phyloP scores from a whole-genome alignment of 2,329 filamentous ascomycete species.

The Myriosclerotinia scirpicola region DNA sequence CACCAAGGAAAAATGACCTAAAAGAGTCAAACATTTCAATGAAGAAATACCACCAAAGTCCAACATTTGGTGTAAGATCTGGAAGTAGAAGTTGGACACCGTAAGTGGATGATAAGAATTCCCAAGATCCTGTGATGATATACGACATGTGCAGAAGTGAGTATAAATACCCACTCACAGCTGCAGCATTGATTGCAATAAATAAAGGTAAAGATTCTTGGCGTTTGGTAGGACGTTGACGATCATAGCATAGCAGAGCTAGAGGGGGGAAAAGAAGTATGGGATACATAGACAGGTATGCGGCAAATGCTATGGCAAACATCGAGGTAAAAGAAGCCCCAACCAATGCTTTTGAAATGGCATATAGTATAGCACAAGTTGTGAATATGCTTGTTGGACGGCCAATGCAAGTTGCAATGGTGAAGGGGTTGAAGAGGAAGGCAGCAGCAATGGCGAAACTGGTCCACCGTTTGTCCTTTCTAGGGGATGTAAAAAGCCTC shows the following conservation, averaged over 20 bases:
- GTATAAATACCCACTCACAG: constrained; percentile 56
- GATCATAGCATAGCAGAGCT: constrained; percentile 76
- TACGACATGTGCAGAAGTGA: constrained; percentile 70
- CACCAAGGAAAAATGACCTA: constrained; percentile 91
- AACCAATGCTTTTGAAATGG: constrained; percentile 75
- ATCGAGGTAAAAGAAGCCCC: constrained; percentile 75
- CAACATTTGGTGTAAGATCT: constrained; percentile 91
- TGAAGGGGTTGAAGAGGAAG: constrained; percentile 95
- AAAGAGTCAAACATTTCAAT: constrained; percentile 99
- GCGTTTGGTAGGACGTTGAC: constrained; percentile 40
- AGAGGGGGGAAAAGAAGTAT: constrained; percentile 82
- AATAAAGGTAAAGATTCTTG: constrained; percentile 50
- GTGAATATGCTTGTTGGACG: constrained; percentile 88
- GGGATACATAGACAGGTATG: constrained; percentile 91
- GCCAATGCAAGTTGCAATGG: constrained; percentile 84
- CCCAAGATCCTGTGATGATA: constrained; percentile 77
- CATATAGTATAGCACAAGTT: constrained; percentile 81
- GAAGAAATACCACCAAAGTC: constrained; percentile 99
- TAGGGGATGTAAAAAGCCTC: constrained; percentile 73
- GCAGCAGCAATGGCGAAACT: constrained; percentile 75
- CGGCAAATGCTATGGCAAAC: constrained; percentile 80
- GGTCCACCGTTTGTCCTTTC: constrained; percentile 72
- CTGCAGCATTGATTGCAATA: constrained; percentile 51
- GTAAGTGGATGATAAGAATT: constrained; percentile 86
- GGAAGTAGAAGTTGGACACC: constrained; percentile 88